Conservation (phyloP, 1,139 yeast genomes). For the Geotrichum bryndzae region DNA sequence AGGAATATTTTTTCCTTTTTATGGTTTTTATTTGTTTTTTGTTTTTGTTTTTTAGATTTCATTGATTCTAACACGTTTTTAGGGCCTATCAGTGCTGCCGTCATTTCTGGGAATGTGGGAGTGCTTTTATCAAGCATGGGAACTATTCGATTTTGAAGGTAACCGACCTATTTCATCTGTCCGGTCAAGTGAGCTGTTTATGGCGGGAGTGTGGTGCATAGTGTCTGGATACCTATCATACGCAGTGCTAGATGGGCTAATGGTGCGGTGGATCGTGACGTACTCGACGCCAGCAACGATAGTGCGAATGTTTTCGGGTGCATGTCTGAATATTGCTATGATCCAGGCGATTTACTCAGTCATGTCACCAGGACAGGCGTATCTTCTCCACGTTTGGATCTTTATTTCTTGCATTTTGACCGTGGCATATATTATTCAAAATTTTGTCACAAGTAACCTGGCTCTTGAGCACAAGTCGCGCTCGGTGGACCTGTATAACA, state of each 20-base stretch:
- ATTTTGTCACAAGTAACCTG: conserved; percentile 80
- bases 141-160: conserved; percentile 19
- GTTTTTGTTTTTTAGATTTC: not conserved
- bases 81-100: conserved; percentile 68
- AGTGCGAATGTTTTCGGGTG: conserved; percentile 75
- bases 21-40: not conserved
- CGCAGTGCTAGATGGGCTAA: conserved; percentile 79
- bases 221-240: conserved; percentile 82
- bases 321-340: conserved; percentile 61
- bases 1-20: not conserved
- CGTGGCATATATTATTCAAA: conserved; percentile 75
- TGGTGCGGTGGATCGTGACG: conserved; percentile 87
- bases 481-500: conserved; percentile 63
- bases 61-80: not conserved
- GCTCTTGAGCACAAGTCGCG: conserved; percentile 45
- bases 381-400: conserved; percentile 87
- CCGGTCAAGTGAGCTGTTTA: conserved; percentile 37
- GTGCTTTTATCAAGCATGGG: conserved; percentile 48
- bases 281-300: conserved; percentile 86
- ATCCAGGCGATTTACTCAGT: conserved; percentile 60
- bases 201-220: conserved; percentile 46
- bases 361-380: conserved; percentile 44
- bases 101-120: conserved; percentile 51
- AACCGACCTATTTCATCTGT: conserved; percentile 32
- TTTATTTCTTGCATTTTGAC: conserved; percentile 80